Evolutionary conservation across 1,139 yeast genomes (phyloP), one percentile per base, ranked within the genome.

Genomic region (Chernovozyma aurita): DNA sequence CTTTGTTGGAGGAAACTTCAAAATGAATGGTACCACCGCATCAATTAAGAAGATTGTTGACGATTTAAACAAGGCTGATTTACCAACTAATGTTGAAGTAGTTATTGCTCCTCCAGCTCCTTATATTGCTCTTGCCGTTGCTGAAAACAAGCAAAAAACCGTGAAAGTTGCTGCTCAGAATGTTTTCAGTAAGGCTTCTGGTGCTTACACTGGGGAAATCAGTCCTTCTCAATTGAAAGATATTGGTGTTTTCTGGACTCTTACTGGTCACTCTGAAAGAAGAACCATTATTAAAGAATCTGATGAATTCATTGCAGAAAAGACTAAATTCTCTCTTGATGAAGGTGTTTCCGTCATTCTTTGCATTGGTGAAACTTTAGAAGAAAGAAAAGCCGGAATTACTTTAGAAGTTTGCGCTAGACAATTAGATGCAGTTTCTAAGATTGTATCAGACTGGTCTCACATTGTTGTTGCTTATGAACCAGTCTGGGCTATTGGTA

Each of bases 401-500:
- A 92, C 98, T 55, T 76, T 90, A 57, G 76, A 80, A 21, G 95
- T 94, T 45, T 84, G 86, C 65, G 80, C 86, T 60, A 80, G 85
- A 71, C 97, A 92, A 78, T 76, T 92, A 63, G 78, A 80, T 50
- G 97, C 97, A 46, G 97, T 84, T 44, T 70, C 85, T 56, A 85
- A 79, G 61, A 73, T 82, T 50, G 82, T 90, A 47, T 65, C 76
- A 54, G 97, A 90, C 79, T 92, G 98, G 98, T 59, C 83, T 48
- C 76, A 85, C 66, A 75, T 92, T 53, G 98, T 92, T 49, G 73
- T 94, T 65, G 99, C 98, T 59, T 94, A 94, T 73, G 98, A 92
- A 74, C 99, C 99, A 55, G 96, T 92, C 53, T 92, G 98, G 98
- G 99, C 99, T 53, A 92, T 92, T 58, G 99, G 99, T 65, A 90